Evolutionary conservation across 805 yeast species (phyloP).

Genomic region (Maudiozyma saulgeensis): DNA sequence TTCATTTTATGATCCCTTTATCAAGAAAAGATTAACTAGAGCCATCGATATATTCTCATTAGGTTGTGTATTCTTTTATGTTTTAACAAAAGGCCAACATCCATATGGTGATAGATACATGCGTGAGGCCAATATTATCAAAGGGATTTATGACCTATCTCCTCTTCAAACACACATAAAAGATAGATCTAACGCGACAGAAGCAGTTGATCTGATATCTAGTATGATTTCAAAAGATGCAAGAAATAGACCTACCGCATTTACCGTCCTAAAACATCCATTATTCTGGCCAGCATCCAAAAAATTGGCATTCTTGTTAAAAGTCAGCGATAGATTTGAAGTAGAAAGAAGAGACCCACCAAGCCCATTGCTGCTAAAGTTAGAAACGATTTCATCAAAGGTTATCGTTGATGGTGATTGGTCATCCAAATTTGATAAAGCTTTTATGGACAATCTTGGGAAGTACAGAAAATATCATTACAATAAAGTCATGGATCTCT

Average conservation of each 20-base stretch:
- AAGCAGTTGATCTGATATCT: slow-evolving; percentile 62
- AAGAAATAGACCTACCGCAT: slow-evolving; percentile 58
- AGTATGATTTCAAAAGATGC: slow-evolving; percentile 70
- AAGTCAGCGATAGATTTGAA: slow-evolving; percentile 87
- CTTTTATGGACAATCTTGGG: slow-evolving; percentile 74
- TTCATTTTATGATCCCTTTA: slow-evolving; percentile 30
- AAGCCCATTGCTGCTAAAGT: slow-evolving; percentile 41
- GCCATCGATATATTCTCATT: slow-evolving; percentile 89
- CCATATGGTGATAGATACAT: slow-evolving; percentile 91
- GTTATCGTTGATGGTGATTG: slow-evolving; percentile 62
- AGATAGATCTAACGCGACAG: slow-evolving; percentile 32
- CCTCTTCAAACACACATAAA: slow-evolving; percentile 26
- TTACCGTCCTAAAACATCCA: slow-evolving; percentile 68
- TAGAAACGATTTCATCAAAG: slow-evolving; percentile 43
- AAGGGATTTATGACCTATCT: slow-evolving; percentile 47
- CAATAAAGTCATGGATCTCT: slow-evolving; percentile 68
- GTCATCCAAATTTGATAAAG: slow-evolving; percentile 62
- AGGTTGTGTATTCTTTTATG: slow-evolving; percentile 89
- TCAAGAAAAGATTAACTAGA: slow-evolving; percentile 61
- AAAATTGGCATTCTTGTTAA: slow-evolving; percentile 73
- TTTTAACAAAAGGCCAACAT: slow-evolving; percentile 73
- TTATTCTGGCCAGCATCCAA: slow-evolving; percentile 71
- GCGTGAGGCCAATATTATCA: slow-evolving; percentile 82
- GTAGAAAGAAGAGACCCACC: slow-evolving; percentile 76
- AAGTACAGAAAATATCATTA: slow-evolving; percentile 83